phyloP scores from a whole-genome alignment of 345 rosid species.

The Arabis hirsuta region DNA sequence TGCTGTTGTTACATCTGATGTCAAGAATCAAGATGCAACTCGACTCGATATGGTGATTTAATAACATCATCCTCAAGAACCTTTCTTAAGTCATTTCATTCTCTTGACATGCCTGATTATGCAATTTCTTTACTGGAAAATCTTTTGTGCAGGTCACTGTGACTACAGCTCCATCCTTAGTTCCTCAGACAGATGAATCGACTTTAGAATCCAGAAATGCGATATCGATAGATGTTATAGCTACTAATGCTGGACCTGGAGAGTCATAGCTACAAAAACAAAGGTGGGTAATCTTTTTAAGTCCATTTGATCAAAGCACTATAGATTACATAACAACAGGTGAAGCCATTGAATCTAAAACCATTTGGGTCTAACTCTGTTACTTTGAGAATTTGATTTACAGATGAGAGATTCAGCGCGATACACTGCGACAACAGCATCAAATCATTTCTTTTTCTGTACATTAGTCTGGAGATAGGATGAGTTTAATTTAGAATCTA shows the following conservation, averaged over 20 bases:
- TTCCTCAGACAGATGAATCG: constrained; percentile 32
- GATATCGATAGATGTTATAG: constrained; percentile 37
- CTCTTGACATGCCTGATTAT: constrained; percentile 14
- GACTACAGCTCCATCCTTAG: constrained; percentile 28
- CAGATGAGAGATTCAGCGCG: constrained; percentile 31
- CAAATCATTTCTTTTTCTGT: constrained; percentile 26
- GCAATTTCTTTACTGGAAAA: not conserved
- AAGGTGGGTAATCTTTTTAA: constrained; percentile 27
- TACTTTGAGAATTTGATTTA: constrained; percentile 19
- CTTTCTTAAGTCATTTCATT: constrained; percentile 9
- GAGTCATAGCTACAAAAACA: constrained; percentile 29
- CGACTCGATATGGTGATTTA: constrained; percentile 35
- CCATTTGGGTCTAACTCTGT: constrained; percentile 24
- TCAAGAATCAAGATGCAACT: constrained; percentile 25
- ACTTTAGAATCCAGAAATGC: constrained; percentile 46
- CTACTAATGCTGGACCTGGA: constrained; percentile 28
- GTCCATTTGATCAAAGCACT: constrained; percentile 17
- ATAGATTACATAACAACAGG: constrained; percentile 19
- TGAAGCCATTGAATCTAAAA: constrained; percentile 13
- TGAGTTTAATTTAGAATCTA: constrained; percentile 35
- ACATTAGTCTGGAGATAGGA: constrained; percentile 37
- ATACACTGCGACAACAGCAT: constrained; percentile 8
- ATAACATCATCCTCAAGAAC: constrained; percentile 14
- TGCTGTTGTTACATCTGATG: constrained; percentile 12
- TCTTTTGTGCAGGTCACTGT: constrained; percentile 33